Conservation (phyloP, 2,329 filamentous ascomycete species). For the Elsinoe fawcettii region DNA sequence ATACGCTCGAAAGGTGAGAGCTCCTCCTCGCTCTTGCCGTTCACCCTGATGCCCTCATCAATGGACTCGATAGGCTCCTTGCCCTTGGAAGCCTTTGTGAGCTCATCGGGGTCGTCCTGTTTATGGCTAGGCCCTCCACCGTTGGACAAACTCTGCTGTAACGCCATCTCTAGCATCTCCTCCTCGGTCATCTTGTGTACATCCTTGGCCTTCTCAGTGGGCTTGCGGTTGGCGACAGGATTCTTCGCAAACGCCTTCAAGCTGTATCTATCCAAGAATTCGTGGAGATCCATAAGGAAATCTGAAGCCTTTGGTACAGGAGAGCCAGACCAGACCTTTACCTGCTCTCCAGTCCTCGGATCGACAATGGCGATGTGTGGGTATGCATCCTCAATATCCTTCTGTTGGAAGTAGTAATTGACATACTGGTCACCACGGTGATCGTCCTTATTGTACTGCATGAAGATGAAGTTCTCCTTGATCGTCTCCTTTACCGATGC, state of each 20-base stretch:
- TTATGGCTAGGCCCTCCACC: constrained; percentile 41
- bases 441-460: constrained; percentile 88
- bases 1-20: constrained; percentile 60
- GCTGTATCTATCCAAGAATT: constrained; percentile 96
- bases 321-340: constrained; percentile 88
- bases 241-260: constrained; percentile 83
- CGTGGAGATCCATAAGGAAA: constrained; percentile 83
- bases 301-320: constrained; percentile 69
- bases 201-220: constrained; percentile 57
- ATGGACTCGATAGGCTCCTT: constrained; percentile 44
- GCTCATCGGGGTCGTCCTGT: constrained; percentile 73
- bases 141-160: constrained; percentile 75
- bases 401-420: constrained; percentile 75
- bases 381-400: constrained; percentile 81
- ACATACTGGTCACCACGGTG: constrained; percentile 70
- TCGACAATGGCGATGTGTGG: constrained; percentile 95
- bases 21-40: constrained; percentile 25
- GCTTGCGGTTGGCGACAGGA: constrained; percentile 72
- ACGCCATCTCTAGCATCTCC: constrained; percentile 89
- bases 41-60: constrained; percentile 21
- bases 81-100: constrained; percentile 57
- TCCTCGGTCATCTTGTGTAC: constrained; percentile 90
- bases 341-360: constrained; percentile 89
- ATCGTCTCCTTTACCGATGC: constrained; percentile 68
- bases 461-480: constrained; percentile 86